Evolutionary conservation across 2,329 filamentous ascomycete species (phyloP), one percentile per base, ranked within the genome.

Genomic region (Septoria linicola): DNA sequence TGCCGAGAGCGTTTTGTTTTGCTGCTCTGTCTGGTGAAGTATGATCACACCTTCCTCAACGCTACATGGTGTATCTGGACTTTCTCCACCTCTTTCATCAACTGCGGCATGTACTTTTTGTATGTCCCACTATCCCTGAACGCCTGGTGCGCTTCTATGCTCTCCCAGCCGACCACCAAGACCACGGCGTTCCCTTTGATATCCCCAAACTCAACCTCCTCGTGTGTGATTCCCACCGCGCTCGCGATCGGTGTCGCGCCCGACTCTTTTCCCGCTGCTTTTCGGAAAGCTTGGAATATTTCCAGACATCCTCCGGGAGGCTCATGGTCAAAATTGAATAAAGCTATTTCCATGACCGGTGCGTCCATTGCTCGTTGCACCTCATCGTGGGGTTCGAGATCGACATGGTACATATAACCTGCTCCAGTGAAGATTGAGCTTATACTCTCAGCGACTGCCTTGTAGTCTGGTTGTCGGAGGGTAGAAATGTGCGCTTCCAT

Each of bases 151-250:
- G 43, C 48, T 20, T 57, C 49, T 10, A 49, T 19, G 10, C 34
- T 43, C n/a, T 51, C 37, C 55, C 55, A 57, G 13, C 49, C 55
- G 2, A 43, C 48, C 8, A 52, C 25, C 5, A 52, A 37, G 13
- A 57, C 47, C 7, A 37, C 47, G 6, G 51, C 55, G 11, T 49
- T 54, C 3, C 48, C 48, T 21, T 40, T 52, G 2, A 32, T 31
- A 8, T 48, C 51, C n/a, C 49, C 47, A 14, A 31, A 30, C 21
- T 49, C 43, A 13, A 52, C 34, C 21, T 57, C 51, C 39, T 55
- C 55, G 10, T 54, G 36, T 20, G 48, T 55, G 11, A 55, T 31
- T 1, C 55, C 55, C 11, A 35, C 43, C 25, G 51, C 51, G 8
- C 34, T 36, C 13, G 42, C 48, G 5, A 54, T 23, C 8, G 45